Evolutionary conservation across 305 asterid species (phyloP), one percentile per base, ranked within the genome.

Genomic region (Fraxinus ornus): DNA sequence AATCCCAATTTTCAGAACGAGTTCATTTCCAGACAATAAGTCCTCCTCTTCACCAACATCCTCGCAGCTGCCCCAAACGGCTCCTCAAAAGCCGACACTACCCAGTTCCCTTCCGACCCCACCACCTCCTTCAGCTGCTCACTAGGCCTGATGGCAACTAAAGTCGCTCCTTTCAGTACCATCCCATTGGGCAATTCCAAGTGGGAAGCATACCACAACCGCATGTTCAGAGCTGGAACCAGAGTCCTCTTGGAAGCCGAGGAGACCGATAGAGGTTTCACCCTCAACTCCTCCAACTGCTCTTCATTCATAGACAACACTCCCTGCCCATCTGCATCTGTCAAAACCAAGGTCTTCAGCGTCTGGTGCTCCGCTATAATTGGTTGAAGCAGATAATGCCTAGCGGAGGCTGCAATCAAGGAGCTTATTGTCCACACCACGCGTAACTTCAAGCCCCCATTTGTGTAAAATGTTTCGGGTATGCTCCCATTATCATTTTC

Each of bases 351-450:
- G 66, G 82, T 93, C 80, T 90, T 94, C 62, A 95, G 80, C 13
- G 97, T 93, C 88, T 89, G 87, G 79, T 95, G 99, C 87, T 95
- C 98, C 0, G 97, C 89, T 41, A 95, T 94, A 24, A 95, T 95
- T 0, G 97, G 96, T 85, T 95, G 98, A 82, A 95, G 76, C 83
- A 95, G 87, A 82, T 95, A 95, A 89, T 95, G 99, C 86, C 99
- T 89, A 0, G 99, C 99, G 3, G 99, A 93, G 76, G 99, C 99
- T 13, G 99, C 98, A 10, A 95, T 94, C 85, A 95, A 85, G 47
- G 99, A 95, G 85, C 99, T 95, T 60, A 95, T 95, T 9, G 99
- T 95, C 99, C 99, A 95, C 21, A 95, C 98, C 0, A 95, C 97
- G 3, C 99, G 97, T 87, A 95, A 79, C 60, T 95, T 95, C 88